phyloP scores from a whole-genome alignment of 1,139 yeast genomes.

The Chernovozyma aurita region DNA sequence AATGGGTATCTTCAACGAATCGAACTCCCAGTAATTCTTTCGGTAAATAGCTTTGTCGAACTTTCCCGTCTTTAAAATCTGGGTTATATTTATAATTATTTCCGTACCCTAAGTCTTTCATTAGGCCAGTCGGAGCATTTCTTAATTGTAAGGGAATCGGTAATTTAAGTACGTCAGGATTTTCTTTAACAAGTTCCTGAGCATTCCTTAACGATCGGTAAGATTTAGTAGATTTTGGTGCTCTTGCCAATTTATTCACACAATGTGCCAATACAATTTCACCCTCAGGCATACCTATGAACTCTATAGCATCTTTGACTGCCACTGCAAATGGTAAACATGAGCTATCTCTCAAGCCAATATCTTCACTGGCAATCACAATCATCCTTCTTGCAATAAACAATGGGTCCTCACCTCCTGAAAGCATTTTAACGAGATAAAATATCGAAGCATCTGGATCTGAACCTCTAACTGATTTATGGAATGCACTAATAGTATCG shows the following conservation, averaged over 20 bases:
- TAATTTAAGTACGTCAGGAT: constrained; percentile 59
- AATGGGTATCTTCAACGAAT: constrained; percentile 37
- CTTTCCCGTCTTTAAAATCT: constrained; percentile 63
- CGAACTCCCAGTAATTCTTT: constrained; percentile 34
- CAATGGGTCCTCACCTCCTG: constrained; percentile 91
- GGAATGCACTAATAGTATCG: constrained; percentile 92
- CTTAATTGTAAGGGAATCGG: constrained; percentile 79
- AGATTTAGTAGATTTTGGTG: constrained; percentile 80
- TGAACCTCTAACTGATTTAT: constrained; percentile 83
- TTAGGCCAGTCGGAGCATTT: constrained; percentile 88
- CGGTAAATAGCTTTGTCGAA: constrained; percentile 69
- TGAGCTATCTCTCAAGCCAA: constrained; percentile 77
- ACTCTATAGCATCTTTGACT: constrained; percentile 81
- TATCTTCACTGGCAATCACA: constrained; percentile 86
- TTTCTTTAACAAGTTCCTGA: constrained; percentile 51
- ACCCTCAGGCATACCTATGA: constrained; percentile 96
- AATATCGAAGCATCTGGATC: constrained; percentile 87
- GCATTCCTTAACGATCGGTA: constrained; percentile 74
- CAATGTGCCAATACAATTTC: constrained; percentile 89
- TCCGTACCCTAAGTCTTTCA: constrained; percentile 86
- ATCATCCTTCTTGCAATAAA: constrained; percentile 92
- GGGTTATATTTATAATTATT: constrained; percentile 88
- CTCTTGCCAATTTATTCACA: constrained; percentile 80
- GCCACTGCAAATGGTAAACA: constrained; percentile 86
- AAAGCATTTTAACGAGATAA: constrained; percentile 80